These are phyloP conservation scores for Coccinonectria pachysandricola DNA, from an alignment of 2,329 filamentous ascomycete genomes.

Conservation along the genomic window DNA sequence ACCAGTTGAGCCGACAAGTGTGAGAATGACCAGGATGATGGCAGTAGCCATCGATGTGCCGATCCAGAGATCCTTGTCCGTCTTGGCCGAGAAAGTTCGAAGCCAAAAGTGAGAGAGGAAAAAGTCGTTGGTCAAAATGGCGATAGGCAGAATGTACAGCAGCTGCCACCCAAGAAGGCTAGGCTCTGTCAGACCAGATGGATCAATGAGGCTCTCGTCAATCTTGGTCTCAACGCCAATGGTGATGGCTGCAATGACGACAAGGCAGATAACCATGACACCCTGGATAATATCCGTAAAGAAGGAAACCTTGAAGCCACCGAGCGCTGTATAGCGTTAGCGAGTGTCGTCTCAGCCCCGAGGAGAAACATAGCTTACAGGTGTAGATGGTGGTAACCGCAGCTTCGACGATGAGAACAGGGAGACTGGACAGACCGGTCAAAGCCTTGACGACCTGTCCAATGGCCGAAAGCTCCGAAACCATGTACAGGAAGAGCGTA, in stretches of 20 bases:
- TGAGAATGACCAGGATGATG: constrained; percentile 57
- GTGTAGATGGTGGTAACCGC: constrained; percentile 75
- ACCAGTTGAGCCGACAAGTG: constrained; percentile 62
- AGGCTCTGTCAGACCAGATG: constrained; percentile 58
- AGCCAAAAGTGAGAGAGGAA: constrained; percentile 81
- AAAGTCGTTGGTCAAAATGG: constrained; percentile 76
- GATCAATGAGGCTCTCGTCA: constrained; percentile 54
- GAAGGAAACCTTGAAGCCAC: constrained; percentile 77
- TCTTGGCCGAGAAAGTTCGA: constrained; percentile 69
- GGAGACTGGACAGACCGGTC: constrained; percentile 64
- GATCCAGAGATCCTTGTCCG: constrained; percentile 67
- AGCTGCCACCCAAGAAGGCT: constrained; percentile 75
- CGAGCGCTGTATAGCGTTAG: constrained; percentile 46
- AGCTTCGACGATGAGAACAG: constrained; percentile 68
- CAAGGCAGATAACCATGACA: constrained; percentile 62
- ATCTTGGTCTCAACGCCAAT: constrained; percentile 67
- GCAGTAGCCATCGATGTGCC: constrained; percentile 60
- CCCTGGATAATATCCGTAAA: constrained; percentile 76
- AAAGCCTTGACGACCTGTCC: constrained; percentile 68
- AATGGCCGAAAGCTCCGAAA: constrained; percentile 70
- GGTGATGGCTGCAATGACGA: constrained; percentile 68
- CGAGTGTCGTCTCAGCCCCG: background rate
- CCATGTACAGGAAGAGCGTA: constrained; percentile 80
- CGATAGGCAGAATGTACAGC: constrained; percentile 73
- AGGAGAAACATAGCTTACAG: constrained; percentile 36